Evolutionary conservation across 202 grass and related monocot species (phyloP), one percentile per base, ranked within the genome.

Genomic region (Panicum hallii): DNA sequence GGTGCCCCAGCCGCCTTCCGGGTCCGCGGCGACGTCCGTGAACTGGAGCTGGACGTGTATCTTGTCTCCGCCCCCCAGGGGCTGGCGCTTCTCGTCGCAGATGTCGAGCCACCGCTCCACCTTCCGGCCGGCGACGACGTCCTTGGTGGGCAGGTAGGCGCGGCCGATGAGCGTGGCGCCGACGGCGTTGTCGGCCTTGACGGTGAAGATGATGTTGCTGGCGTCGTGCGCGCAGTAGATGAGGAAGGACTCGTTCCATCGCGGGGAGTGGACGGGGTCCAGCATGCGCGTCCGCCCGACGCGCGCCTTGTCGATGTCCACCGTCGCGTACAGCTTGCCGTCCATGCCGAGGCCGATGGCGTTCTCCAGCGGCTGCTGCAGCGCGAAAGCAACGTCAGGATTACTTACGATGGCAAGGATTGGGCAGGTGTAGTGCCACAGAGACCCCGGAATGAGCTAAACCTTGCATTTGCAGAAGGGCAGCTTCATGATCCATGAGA

Each of bases 171-270:
- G 86, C 75, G 82, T 70, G 74, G 92, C 92, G 48, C 93, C 88
- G 2, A 93, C 41, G 64, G 89, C 5, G 72, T 95, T 78, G 42
- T 87, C 70, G 5, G 81, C 67, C 91, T 95, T 95, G 57, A 98
- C 74, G 28, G 95, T 95, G 89, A 98, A 98, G 88, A 98, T 53
- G 67, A 98, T 23, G 67, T 90, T 11, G 50, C 68, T 67, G 34
- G 95, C 90, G 82, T 87, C 53, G 87, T 98, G 95, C 38, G 93
- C 95, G 76, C 93, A 98, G 80, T 98, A 95, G 78, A 98, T 73
- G 73, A 84, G 85, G 85, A 98, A 98, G 1, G 85, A 86, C 75
- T 97, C 91, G 5, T 90, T 9, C 95, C 95, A 97, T n/a, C 5
- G 57, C 4, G 88, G 88, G n/a, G 77, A 66, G 42, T 28, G 30